These are phyloP conservation scores for Apiospora sp. DNA, from an alignment of 2,329 filamentous ascomycete species.

Conservation along the genomic window DNA sequence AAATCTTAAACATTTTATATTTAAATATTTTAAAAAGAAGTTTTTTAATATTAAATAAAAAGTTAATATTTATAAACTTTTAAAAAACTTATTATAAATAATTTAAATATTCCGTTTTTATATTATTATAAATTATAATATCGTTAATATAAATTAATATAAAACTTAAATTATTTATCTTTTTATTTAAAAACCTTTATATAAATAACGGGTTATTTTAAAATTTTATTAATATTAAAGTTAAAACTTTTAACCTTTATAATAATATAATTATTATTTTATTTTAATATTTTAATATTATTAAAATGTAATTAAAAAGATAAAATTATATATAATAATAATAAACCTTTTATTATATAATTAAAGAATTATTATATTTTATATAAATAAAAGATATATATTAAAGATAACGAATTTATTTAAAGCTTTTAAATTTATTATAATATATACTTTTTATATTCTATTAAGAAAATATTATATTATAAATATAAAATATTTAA, in stretches of 20 bases:
- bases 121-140: too few relatives aligned
- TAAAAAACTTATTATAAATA: slow-evolving; percentile 4
- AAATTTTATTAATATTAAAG: background rate
- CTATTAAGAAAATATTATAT: too few relatives aligned
- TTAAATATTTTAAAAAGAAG: background rate
- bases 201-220: background rate
- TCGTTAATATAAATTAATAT: too few relatives aligned
- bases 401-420: too few relatives aligned
- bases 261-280: slow-evolving; percentile 20
- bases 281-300: background rate
- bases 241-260: background rate
- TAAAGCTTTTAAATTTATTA: too few relatives aligned
- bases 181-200: background rate
- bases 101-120: background rate
- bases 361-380: too few relatives aligned
- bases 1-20: background rate
- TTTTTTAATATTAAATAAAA: background rate
- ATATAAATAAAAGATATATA: too few relatives aligned
- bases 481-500: too few relatives aligned
- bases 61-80: background rate
- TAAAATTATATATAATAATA: too few relatives aligned
- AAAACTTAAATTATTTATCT: background rate
- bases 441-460: too few relatives aligned
- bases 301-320: too few relatives aligned
- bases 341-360: too few relatives aligned